These are phyloP conservation scores for Bisporella sp. DNA, from an alignment of 2,329 filamentous ascomycete genomes.

Conservation along the genomic window DNA sequence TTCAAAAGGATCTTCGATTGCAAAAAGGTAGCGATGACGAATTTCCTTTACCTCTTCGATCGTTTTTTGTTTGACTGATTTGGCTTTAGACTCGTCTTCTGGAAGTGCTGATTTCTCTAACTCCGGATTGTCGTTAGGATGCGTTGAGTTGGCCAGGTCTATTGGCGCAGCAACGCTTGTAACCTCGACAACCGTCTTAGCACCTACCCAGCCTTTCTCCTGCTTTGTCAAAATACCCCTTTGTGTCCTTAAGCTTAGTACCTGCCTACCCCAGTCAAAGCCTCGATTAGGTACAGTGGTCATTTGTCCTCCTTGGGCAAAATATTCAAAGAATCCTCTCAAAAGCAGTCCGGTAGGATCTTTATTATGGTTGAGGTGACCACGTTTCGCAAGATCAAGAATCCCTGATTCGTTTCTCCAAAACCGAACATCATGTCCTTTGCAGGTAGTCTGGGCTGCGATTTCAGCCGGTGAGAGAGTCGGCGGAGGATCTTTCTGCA, in stretches of 20 bases:
- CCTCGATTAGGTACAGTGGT: constrained; percentile 43
- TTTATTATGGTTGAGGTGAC: constrained; percentile 58
- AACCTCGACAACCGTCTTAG: constrained; percentile 59
- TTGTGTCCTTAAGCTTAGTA: constrained; percentile 67
- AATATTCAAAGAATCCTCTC: constrained; percentile 85
- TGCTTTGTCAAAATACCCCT: constrained; percentile 68
- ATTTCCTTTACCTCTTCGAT: constrained; percentile 51
- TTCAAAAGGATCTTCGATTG: constrained; percentile 91
- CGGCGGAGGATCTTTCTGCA: constrained; percentile 38
- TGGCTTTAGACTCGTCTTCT: constrained; percentile 3
- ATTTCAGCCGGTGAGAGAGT: constrained; percentile 36
- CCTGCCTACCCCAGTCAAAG: constrained; percentile 77
- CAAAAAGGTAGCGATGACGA: constrained; percentile 74
- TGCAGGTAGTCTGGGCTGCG: constrained; percentile 36
- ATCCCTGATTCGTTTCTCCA: constrained; percentile 72
- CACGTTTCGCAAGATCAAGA: constrained; percentile 45
- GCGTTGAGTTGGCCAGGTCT: constrained; percentile 12
- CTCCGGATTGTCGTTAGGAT: not conserved
- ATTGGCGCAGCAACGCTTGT: constrained; percentile 30
- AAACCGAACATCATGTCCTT: constrained; percentile 68
- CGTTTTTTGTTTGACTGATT: constrained; percentile 13
- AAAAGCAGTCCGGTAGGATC: constrained; percentile 67
- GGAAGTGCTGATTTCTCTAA: not conserved
- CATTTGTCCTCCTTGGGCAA: constrained; percentile 54
- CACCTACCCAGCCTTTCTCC: constrained; percentile 80